Conservation (phyloP, 1,139 yeast species). For the Suhomyces coccinellae region DNA sequence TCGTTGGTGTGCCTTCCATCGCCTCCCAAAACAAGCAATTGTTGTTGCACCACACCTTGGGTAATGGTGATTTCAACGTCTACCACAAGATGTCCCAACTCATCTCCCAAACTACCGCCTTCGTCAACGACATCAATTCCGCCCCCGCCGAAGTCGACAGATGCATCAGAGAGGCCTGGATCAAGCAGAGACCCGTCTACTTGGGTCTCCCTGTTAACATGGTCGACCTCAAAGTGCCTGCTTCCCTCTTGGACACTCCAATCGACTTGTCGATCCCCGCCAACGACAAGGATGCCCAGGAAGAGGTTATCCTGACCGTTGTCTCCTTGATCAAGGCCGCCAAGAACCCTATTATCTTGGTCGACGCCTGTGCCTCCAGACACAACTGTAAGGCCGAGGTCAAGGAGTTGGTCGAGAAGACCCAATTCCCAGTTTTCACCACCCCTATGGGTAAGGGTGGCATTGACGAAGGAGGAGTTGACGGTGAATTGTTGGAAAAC, state of each 20-base stretch:
- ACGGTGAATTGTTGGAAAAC: constrained; percentile 28
- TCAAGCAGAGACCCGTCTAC: constrained; percentile 80
- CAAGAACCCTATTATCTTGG: constrained; percentile 69
- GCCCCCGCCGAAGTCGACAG: constrained; percentile 75
- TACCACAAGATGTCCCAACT: constrained; percentile 56
- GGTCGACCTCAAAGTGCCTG: constrained; percentile 63
- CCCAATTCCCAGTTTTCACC: constrained; percentile 81
- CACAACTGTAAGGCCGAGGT: constrained; percentile 69
- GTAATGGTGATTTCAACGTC: constrained; percentile 48
- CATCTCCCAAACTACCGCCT: constrained; percentile 65
- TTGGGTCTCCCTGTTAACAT: constrained; percentile 81
- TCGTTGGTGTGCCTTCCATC: constrained; percentile 44
- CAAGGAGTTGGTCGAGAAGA: constrained; percentile 57
- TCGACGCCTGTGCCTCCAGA: constrained; percentile 86
- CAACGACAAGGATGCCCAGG: constrained; percentile 70
- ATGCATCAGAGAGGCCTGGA: constrained; percentile 69
- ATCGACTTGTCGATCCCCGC: constrained; percentile 61
- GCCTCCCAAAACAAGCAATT: constrained; percentile 39
- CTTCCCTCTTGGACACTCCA: constrained; percentile 57
- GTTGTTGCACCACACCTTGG: constrained; percentile 46
- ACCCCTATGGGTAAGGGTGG: constrained; percentile 92
- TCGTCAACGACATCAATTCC: constrained; percentile 57
- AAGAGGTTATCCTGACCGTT: constrained; percentile 65
- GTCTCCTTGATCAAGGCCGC: constrained; percentile 55
- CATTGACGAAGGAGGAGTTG: constrained; percentile 59